Base-by-base conservation (phyloP, 2,329 filamentous ascomycete genomes). In the Alternaria hordeiaustralica region DNA sequence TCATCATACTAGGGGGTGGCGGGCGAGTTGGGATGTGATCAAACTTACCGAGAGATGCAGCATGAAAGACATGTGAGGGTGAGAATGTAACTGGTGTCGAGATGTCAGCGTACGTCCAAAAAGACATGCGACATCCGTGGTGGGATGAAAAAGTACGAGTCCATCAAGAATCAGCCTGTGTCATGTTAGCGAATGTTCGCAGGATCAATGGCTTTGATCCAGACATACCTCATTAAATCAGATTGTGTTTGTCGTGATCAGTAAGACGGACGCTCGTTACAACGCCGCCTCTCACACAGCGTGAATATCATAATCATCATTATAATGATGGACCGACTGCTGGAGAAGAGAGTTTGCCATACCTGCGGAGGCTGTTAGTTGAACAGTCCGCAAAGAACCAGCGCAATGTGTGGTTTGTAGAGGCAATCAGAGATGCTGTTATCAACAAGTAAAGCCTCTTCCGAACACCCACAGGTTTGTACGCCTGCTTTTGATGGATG, bases 271-370 rank as follows among this genome's bases (percentile, higher is more conserved):
- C 76, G 75, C 75, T 82, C 82, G 80, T 83, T 84, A 84, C 80
- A 78, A 75, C 78, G 80, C 78, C 78, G 77, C 80, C 80, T 84
- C 82, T 89, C 87, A 88, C 88, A 89, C 87, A 89, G 87, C 89
- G 87, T 89, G 87, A 89, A 89, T 89, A 89, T 83, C 84, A 75
- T 76, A 82, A 85, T 89, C 87, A 89, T 89, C 87, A 89, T 88
- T 72, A 78, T 80, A 83, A 83, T 72, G 78, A 80, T 79, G 78
- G 82, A 81, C 70, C 78, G 79, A 78, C 77, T 78, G 76, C 74
- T 71, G 70, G 72, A 70, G 68, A 63, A 60, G 60, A 67, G 64
- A 71, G 58, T 65, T 56, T 65, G 61, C 45, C 71, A 62, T 75
- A 75, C 81, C 81, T 80, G 58, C 58, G 56, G 70, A 74, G 69